Evolutionary conservation across 73 alveolate species (phyloP), one percentile per base, ranked within the genome.

Genomic region (Symbiodinium pilosum): DNA sequence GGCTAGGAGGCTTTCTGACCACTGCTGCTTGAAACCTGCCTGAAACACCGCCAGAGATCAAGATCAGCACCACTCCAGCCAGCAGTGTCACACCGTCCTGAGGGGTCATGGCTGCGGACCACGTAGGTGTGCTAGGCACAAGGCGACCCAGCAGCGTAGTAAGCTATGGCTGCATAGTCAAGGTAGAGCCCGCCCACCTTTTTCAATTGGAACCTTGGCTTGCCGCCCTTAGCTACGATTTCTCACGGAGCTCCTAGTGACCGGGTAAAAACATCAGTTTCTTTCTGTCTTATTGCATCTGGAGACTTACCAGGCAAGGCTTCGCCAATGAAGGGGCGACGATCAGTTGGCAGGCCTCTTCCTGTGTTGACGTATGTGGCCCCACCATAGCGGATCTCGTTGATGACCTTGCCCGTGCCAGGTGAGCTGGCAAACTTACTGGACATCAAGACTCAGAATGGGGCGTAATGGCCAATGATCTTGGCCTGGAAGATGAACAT

Each of bases 341-440:
- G 97, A 26, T 91, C 97, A 28, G 97, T 91, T 30, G 97, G 97
- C 54, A 91, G 52, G 24, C 97, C 97, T 69, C 97, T 39, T 39
- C 97, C 97, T 5, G 97, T 91, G 56, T 64, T 68, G 81, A 91
- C 97, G 43, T 91, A 91, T 38, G 97, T 91, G 81, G 97, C 97
- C 18, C 97, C 97, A 5, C 97, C 97, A 69, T 91, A 91, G 87
- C 97, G 97, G 84, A 91, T 91, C 77, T 91, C 97, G 18, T 91
- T 91, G 97, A 91, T 91, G 97, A 91, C 97, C 97, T 91, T 47
- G 42, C n/a, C n/a, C n/a, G n/a, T n/a, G n/a, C n/a, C n/a, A n/a
- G n/a, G n/a, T n/a, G n/a, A n/a, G n/a, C n/a, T n/a, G n/a, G n/a
- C n/a, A n/a, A n/a, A n/a, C n/a, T n/a, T n/a, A 14, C 6, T 47